These are phyloP conservation scores for Spongospora subterranea DNA, from an alignment of 208 protist species.

Conservation along the genomic window DNA sequence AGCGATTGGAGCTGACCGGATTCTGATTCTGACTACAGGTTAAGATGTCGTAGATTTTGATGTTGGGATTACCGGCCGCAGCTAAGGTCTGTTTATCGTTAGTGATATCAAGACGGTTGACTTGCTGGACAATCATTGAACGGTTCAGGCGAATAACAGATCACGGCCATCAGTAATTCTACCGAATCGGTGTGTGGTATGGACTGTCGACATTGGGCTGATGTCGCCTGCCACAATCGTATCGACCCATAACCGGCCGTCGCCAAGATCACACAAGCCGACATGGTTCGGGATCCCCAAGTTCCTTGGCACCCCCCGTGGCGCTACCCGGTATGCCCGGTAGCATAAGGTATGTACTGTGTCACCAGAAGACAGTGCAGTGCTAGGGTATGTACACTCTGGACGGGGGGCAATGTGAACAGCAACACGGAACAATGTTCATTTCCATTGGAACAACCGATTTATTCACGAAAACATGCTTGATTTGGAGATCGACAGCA, in stretches of 20 bases:
- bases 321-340: too few species aligned
- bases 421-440: too few species aligned
- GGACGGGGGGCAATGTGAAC: too few species aligned
- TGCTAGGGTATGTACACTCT: too few species aligned
- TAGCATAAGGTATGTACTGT: too few species aligned
- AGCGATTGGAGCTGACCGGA: not conserved
- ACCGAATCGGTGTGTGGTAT: constrained; percentile 80
- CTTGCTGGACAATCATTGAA: constrained; percentile 72
- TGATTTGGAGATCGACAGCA: too few species aligned
- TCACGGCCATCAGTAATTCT: not conserved
- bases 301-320: too few species aligned
- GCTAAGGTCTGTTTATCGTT: constrained; percentile 79
- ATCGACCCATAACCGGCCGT: constrained; percentile 85
- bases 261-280: constrained; percentile 69
- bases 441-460: too few species aligned
- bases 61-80: constrained; percentile 78
- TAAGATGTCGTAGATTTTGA: constrained; percentile 79
- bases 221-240: constrained; percentile 84
- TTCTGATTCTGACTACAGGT: constrained; percentile 70
- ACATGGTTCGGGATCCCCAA: too few species aligned
- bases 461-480: too few species aligned
- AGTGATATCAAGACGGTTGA: constrained; percentile 81
- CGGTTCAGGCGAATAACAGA: not conserved
- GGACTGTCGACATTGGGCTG: constrained; percentile 77
- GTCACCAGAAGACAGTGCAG: too few species aligned